Evolutionary conservation across 805 yeast species (phyloP).

Genomic region (Kregervanrija fluxuum): DNA sequence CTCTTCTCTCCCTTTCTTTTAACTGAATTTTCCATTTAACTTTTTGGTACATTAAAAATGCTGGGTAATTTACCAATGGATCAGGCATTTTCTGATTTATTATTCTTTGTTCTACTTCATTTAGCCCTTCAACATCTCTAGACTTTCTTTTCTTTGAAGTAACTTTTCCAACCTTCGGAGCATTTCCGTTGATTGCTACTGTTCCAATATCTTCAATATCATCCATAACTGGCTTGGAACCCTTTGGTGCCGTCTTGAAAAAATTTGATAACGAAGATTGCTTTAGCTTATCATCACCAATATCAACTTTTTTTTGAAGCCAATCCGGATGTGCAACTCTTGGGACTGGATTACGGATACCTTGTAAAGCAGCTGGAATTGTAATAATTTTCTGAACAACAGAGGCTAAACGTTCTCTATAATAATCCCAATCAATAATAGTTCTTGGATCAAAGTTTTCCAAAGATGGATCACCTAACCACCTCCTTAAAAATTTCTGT

Average conservation of each 20-base stretch:
- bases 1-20: slow-evolving; percentile 65
- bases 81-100: slow-evolving; percentile 54
- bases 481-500: slow-evolving; percentile 66
- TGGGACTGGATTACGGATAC: slow-evolving; percentile 86
- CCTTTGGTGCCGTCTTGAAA: slow-evolving; percentile 39
- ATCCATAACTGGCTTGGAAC: slow-evolving; percentile 30
- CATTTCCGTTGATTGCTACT: slow-evolving; percentile 19
- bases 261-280: slow-evolving; percentile 61
- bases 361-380: slow-evolving; percentile 95
- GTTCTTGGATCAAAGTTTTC: slow-evolving; percentile 81
- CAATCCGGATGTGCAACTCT: slow-evolving; percentile 92
- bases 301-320: slow-evolving; percentile 60
- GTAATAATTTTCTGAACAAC: slow-evolving; percentile 92
- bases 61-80: slow-evolving; percentile 58
- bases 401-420: slow-evolving; percentile 83
- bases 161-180: slow-evolving; percentile 38
- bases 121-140: slow-evolving; percentile 27
- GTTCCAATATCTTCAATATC: slow-evolving; percentile 74
- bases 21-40: slow-evolving; percentile 80
- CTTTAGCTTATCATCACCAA: slow-evolving; percentile 57
- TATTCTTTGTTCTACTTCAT: slow-evolving; percentile 40
- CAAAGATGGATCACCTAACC: slow-evolving; percentile 76
- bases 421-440: slow-evolving; percentile 90
- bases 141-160: slow-evolving; percentile 39
- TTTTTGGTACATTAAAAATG: slow-evolving; percentile 69